A percentile compares a stretch with the other conserved stretches of the same genome.
Conservation (phyloP, 768 basidiomycete genomes). For the Leucogyrophana mollusca region DNA sequence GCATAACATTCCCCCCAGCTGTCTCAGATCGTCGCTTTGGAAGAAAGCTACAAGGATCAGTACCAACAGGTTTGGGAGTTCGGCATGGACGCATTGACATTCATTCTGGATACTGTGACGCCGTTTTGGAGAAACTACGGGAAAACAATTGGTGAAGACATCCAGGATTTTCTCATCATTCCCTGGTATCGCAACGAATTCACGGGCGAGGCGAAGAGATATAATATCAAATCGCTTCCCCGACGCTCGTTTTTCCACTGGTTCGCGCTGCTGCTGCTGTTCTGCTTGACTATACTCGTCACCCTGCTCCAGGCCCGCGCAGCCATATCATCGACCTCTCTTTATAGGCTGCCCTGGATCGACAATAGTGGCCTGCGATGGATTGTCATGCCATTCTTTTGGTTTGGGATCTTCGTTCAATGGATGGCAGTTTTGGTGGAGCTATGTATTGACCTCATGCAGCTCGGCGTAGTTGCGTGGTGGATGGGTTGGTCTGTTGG, state of each 20-base stretch:
- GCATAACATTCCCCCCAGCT: constrained; percentile 51
- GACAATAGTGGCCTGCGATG: constrained; percentile 62
- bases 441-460: constrained; percentile 51
- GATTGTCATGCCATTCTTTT: constrained; percentile 62
- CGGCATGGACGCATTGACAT: constrained; percentile 74
- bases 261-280: constrained; percentile 57
- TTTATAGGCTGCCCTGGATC: constrained; percentile 59
- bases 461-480: constrained; percentile 63
- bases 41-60: constrained; percentile 78
- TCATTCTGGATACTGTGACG: constrained; percentile 72
- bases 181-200: constrained; percentile 84
- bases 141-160: constrained; percentile 77
- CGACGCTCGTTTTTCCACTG: constrained; percentile 67
- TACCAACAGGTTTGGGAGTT: constrained; percentile 83
- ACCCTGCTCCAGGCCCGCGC: constrained; percentile 57
- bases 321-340: constrained; percentile 51
- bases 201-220: constrained; percentile 72
- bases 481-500: constrained; percentile 74
- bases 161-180: constrained; percentile 78
- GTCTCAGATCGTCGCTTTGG: constrained; percentile 65
- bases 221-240: constrained; percentile 57
- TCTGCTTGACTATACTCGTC: constrained; percentile 43
- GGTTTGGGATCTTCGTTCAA: constrained; percentile 60
- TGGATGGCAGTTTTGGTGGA: constrained; percentile 68
- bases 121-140: constrained; percentile 83